phyloP scores from a whole-genome alignment of 1,139 yeast species.

The Wickerhamomyces sp. region DNA sequence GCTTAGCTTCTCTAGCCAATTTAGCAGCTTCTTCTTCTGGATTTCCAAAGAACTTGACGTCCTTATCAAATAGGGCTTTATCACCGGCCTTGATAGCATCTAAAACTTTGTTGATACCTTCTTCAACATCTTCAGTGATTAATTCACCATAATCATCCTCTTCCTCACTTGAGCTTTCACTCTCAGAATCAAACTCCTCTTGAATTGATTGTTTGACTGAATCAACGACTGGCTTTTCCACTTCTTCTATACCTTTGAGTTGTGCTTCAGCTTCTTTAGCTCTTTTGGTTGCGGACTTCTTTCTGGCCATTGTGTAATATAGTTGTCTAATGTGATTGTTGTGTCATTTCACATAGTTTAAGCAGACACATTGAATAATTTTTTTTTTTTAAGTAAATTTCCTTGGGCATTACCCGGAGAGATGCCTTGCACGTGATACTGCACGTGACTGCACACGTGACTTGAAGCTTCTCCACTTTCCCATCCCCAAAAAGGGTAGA shows the following conservation, averaged over 20 bases:
- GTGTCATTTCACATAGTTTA: not conserved
- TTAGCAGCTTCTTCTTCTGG: constrained; percentile 37
- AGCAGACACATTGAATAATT: not conserved
- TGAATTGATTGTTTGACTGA: constrained; percentile 16
- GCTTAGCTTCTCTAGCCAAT: constrained; percentile 29
- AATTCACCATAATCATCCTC: constrained; percentile 94
- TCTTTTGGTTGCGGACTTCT: constrained; percentile 81
- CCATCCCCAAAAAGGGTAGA: too few species aligned
- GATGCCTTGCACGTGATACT: not conserved
- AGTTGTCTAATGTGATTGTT: not conserved
- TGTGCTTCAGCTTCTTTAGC: constrained; percentile 49
- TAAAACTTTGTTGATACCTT: constrained; percentile 70
- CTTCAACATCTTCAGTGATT: constrained; percentile 79
- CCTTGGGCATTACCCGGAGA: not conserved
- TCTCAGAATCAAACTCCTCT: constrained; percentile 25
- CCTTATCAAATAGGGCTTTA: constrained; percentile 56
- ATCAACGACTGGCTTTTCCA: constrained; percentile 5
- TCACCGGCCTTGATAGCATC: constrained; percentile 67
- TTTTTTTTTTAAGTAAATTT: not conserved
- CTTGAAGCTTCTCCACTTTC: too few species aligned
- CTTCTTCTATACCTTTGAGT: constrained; percentile 16
- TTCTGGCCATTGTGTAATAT: constrained; percentile 62
- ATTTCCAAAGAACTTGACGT: constrained; percentile 66
- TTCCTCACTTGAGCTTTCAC: constrained; percentile 46
- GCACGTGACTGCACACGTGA: too few species aligned